These are phyloP conservation scores for Micractinium sp. DNA, from an alignment of 139 green algal genomes.

Conservation along the genomic window DNA sequence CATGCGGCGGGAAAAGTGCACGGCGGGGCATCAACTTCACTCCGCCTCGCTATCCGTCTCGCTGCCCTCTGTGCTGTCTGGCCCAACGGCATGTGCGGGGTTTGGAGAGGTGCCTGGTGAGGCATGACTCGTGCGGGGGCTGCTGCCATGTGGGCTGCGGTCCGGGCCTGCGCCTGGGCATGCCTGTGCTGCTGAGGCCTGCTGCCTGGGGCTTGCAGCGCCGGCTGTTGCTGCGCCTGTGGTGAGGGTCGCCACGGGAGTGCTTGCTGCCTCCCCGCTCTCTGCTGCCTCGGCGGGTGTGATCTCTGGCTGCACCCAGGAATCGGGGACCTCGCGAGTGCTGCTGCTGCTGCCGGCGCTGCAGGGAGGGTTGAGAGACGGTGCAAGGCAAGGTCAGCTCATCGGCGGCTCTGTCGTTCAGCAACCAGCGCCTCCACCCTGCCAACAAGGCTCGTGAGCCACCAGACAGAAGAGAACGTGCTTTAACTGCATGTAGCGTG, in stretches of 20 bases:
- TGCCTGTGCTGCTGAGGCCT: neutral
- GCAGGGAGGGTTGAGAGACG: neutral
- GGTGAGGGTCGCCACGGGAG: neutral
- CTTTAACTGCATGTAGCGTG: too few relatives aligned
- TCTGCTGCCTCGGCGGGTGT: neutral
- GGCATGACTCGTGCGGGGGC: neutral
- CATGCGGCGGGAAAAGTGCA: neutral
- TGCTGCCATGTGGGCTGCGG: neutral
- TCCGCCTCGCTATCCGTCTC: constrained; percentile 29
- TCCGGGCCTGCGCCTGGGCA: neutral
- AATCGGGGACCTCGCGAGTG: neutral
- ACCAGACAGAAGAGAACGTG: neutral
- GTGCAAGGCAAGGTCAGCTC: neutral
- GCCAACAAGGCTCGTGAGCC: neutral
- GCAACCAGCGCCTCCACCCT: too few relatives aligned
- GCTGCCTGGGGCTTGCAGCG: too few relatives aligned
- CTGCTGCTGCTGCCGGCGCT: neutral
- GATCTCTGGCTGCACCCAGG: neutral
- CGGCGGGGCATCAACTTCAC: neutral
- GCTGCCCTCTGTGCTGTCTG: constrained; percentile 5
- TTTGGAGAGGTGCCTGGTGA: neutral
- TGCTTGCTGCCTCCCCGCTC: neutral
- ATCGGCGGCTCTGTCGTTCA: neutral
- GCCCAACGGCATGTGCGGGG: neutral
- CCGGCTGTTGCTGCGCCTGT: neutral